Evolutionary conservation across 1,139 yeast genomes (phyloP).

Genomic region (Suhomyces guaymorum): DNA sequence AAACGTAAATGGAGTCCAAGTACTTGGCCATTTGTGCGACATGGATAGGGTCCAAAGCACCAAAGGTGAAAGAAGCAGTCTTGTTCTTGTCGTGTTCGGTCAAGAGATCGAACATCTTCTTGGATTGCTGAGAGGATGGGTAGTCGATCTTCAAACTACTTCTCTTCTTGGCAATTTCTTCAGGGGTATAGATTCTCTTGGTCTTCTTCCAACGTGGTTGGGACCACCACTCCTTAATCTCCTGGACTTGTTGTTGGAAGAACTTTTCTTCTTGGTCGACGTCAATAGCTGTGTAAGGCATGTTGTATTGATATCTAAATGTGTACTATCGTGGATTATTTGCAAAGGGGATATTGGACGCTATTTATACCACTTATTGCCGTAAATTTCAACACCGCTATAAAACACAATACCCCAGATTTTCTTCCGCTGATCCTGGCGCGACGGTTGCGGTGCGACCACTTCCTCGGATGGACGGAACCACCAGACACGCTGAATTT

Average conservation of each 20-base stretch:
- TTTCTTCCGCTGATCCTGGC: slow-evolving; percentile 13
- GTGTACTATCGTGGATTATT: background rate
- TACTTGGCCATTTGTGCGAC: slow-evolving; percentile 96
- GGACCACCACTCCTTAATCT: slow-evolving; percentile 86
- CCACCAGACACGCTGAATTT: background rate
- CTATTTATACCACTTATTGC: slow-evolving; percentile 7
- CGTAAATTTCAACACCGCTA: slow-evolving; percentile 1
- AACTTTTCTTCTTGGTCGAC: slow-evolving; percentile 61
- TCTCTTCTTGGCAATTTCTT: slow-evolving; percentile 87
- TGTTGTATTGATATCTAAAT: slow-evolving; percentile 15
- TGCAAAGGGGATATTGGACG: background rate
- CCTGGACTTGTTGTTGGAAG: slow-evolving; percentile 69
- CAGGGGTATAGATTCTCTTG: slow-evolving; percentile 85
- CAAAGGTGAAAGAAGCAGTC: slow-evolving; percentile 87
- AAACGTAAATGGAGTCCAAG: slow-evolving; percentile 87
- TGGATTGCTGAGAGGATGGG: slow-evolving; percentile 81
- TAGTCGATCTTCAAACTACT: slow-evolving; percentile 68
- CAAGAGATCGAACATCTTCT: slow-evolving; percentile 71
- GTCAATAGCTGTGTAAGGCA: slow-evolving; percentile 57
- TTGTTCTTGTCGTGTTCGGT: slow-evolving; percentile 70
- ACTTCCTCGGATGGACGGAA: slow-evolving; percentile 10
- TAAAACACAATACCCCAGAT: slow-evolving; percentile 15
- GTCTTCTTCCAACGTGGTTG: slow-evolving; percentile 89
- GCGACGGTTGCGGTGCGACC: slow-evolving; percentile 6
- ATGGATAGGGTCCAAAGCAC: slow-evolving; percentile 96